phyloP scores from a whole-genome alignment of 495 filamentous ascomycete species.

The Penicillium steckii region DNA sequence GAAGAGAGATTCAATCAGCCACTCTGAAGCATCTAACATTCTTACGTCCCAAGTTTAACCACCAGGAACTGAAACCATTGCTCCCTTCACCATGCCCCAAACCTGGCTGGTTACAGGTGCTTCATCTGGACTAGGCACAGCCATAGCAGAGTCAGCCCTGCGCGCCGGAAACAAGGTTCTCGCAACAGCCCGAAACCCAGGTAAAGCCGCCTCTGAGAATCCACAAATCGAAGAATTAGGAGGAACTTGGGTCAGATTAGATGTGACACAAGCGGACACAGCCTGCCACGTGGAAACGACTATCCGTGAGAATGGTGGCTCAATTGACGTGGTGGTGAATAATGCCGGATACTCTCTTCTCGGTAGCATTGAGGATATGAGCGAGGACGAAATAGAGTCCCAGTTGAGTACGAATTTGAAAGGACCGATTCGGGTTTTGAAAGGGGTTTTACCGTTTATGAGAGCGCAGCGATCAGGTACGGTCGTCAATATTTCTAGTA shows the following conservation, averaged over 20 bases:
- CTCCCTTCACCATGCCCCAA: constrained; percentile 2
- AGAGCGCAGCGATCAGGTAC: constrained; percentile 38
- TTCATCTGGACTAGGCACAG: constrained; percentile 52
- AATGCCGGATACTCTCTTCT: constrained; percentile 33
- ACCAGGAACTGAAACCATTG: neutral
- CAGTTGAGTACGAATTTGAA: constrained; percentile 46
- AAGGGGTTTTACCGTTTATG: constrained; percentile 48
- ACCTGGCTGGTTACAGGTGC: constrained; percentile 57
- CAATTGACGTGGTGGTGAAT: constrained; percentile 29
- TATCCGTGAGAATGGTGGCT: constrained; percentile 9
- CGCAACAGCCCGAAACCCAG: constrained; percentile 50
- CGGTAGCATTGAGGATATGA: constrained; percentile 21
- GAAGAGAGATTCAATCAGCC: no score
- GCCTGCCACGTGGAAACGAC: constrained; percentile 14
- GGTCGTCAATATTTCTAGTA: constrained; percentile 50
- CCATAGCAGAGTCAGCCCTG: constrained; percentile 46
- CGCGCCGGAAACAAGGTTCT: constrained; percentile 52
- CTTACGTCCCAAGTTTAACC: neutral
- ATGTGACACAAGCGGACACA: constrained; percentile 39
- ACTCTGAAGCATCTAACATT: no score
- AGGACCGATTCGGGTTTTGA: constrained; percentile 45
- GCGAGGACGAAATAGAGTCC: constrained; percentile 18
- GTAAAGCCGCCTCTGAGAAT: constrained; percentile 28
- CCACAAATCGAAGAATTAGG: constrained; percentile 23
- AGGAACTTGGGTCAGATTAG: constrained; percentile 34